These are phyloP conservation scores for Xerocomellus amylosporus DNA, from an alignment of 768 basidiomycete species.

Conservation along the genomic window DNA sequence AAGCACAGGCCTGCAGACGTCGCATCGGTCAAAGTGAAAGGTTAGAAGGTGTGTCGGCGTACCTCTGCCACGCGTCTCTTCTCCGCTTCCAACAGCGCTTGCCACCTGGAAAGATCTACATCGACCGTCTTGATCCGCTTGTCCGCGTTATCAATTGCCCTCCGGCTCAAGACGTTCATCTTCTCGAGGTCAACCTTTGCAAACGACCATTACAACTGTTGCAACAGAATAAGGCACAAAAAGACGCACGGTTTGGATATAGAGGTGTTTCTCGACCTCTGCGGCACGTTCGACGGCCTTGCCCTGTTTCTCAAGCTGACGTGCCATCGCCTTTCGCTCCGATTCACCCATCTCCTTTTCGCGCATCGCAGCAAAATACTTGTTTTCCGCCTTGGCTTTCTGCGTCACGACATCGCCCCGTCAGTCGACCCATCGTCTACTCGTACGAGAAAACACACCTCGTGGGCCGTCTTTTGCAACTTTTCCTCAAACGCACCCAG, in stretches of 20 bases:
- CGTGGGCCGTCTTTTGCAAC: constrained; percentile 58
- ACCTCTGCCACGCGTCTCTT: constrained; percentile 41
- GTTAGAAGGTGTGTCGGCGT: constrained; percentile 6
- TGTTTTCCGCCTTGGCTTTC: constrained; percentile 97
- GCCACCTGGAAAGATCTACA: constrained; percentile 33
- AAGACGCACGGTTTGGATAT: constrained; percentile 55
- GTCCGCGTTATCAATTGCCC: constrained; percentile 28
- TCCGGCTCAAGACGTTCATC: constrained; percentile 38
- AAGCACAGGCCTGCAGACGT: constrained; percentile 25
- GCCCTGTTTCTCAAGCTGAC: constrained; percentile 56
- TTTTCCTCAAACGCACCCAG: constrained; percentile 73
- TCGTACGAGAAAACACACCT: constrained; percentile 47
- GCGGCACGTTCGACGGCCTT: constrained; percentile 63
- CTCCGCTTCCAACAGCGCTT: constrained; percentile 38
- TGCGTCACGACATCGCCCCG: constrained; percentile 30
- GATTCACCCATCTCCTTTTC: constrained; percentile 80
- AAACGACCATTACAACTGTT: background rate
- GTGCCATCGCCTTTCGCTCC: constrained; percentile 64
- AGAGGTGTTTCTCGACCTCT: constrained; percentile 61
- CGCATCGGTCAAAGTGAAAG: background rate
- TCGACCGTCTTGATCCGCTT: constrained; percentile 31
- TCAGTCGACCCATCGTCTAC: background rate
- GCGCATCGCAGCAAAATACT: constrained; percentile 87
- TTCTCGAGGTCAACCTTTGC: constrained; percentile 43
- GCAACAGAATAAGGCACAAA: background rate